Conservation (phyloP, 179 eudicot species). For the Dionaea muscipula region DNA sequence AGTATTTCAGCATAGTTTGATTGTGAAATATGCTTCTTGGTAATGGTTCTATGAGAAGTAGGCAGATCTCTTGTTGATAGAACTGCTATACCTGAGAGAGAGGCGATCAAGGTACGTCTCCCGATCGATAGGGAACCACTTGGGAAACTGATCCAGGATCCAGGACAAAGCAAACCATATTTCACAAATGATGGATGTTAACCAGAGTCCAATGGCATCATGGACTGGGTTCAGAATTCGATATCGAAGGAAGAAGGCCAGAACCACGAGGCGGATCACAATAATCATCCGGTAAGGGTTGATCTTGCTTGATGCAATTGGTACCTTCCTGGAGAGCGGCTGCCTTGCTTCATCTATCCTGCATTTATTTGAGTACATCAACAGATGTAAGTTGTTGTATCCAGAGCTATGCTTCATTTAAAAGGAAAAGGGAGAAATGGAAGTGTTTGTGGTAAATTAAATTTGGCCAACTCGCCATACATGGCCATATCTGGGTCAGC, state of each 20-base stretch:
- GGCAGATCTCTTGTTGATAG: neutral
- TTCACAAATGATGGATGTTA: conserved; percentile 76
- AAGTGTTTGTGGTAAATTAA: neutral
- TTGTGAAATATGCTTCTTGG: too few species aligned
- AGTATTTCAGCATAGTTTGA: too few species aligned
- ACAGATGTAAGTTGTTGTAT: conserved; percentile 1
- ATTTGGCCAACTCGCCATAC: conserved; percentile 21
- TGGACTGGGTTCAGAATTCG: conserved; percentile 81
- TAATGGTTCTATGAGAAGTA: too few species aligned
- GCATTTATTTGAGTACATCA: conserved; percentile 18
- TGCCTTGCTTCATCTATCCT: conserved; percentile 91
- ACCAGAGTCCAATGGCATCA: conserved; percentile 85
- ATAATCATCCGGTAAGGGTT: conserved; percentile 89
- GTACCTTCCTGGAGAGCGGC: conserved; percentile 82
- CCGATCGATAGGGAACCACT: conserved; percentile 87
- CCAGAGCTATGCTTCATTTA: neutral
- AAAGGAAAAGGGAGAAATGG: neutral
- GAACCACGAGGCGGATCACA: conserved; percentile 51
- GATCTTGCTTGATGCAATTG: conserved; percentile 84
- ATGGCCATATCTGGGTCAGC: conserved; percentile 65
- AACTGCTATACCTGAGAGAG: conserved; percentile 57
- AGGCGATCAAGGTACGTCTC: conserved; percentile 92
- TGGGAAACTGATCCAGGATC: conserved; percentile 96
- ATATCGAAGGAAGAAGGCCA: conserved; percentile 68
- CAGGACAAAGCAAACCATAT: conserved; percentile 91